phyloP scores from a whole-genome alignment of 495 filamentous ascomycete genomes.

The Lentithecium fluviatile region DNA sequence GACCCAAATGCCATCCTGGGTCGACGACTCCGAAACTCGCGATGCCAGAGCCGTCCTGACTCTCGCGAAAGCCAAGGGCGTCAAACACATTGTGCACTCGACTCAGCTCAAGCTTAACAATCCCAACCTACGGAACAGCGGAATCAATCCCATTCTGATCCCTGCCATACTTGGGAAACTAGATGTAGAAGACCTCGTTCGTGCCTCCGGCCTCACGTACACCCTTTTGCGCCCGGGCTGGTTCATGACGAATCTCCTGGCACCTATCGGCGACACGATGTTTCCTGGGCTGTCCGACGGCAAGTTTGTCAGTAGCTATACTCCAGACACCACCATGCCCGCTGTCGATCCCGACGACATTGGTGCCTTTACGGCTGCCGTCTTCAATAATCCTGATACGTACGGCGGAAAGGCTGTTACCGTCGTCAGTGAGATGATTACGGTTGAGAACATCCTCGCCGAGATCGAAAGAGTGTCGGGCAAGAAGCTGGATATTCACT shows the following conservation, averaged over 20 bases:
- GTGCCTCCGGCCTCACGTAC: conserved; percentile 36
- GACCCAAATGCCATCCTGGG: conserved; percentile 44
- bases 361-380: conserved; percentile 48
- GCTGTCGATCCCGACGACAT: conserved; percentile 53
- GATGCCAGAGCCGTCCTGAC: conserved; percentile 47
- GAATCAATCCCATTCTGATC: conserved; percentile 33
- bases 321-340: conserved; percentile 40
- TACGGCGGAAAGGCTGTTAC: conserved; percentile 46
- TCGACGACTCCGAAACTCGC: conserved; percentile 39
- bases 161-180: conserved; percentile 43
- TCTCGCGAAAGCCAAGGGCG: conserved; percentile 45
- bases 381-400: conserved; percentile 44
- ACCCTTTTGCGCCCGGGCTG: conserved; percentile 49
- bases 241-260: conserved; percentile 54
- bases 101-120: conserved; percentile 36
- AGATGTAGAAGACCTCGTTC: conserved; percentile 39
- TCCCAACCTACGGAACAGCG: conserved; percentile 33
- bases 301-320: conserved; percentile 41
- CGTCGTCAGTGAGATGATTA: conserved; percentile 45
- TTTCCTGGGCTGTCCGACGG: conserved; percentile 45
- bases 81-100: conserved; percentile 49
- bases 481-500: conserved; percentile 40
- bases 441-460: conserved; percentile 39
- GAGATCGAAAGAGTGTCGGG: conserved; percentile 41
- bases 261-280: conserved; percentile 39